A percentile compares a stretch with the other conserved stretches of the same genome.
Conservation (phyloP, 805 yeast species). For the Danielozyma ontarioensis region DNA sequence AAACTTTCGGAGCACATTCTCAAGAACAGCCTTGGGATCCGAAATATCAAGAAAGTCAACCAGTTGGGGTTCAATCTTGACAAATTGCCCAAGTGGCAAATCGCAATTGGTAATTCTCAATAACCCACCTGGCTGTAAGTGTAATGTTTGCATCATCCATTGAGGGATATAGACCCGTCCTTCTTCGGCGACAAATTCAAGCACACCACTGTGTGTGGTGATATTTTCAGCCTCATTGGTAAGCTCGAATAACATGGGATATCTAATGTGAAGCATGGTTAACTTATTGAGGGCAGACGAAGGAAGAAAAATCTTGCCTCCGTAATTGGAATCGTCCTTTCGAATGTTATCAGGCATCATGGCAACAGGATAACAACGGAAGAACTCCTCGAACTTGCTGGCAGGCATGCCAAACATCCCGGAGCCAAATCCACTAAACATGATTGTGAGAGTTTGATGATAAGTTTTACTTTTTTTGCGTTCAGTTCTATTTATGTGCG, state of each 20-base stretch:
- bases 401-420: constrained; percentile 30
- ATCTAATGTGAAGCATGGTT: constrained; percentile 85
- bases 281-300: constrained; percentile 86
- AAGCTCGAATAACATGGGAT: constrained; percentile 92
- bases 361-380: constrained; percentile 86
- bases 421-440: constrained; percentile 42
- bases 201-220: constrained; percentile 85
- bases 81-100: constrained; percentile 81
- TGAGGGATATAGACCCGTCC: constrained; percentile 92
- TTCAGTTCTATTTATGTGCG: not conserved
- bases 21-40: constrained; percentile 95
- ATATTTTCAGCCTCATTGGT: constrained; percentile 56
- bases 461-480: not conserved
- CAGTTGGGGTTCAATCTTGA: constrained; percentile 92
- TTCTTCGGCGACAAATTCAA: constrained; percentile 95
- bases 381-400: constrained; percentile 70
- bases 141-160: constrained; percentile 88
- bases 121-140: constrained; percentile 73
- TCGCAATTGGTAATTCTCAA: constrained; percentile 72
- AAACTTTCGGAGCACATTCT: constrained; percentile 84
- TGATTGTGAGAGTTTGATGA: constrained; percentile 5
- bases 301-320: constrained; percentile 94
- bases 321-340: constrained; percentile 78
- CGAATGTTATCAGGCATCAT: constrained; percentile 79
- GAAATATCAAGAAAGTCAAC: constrained; percentile 88